Conservation (phyloP, 1,284 basidiomycete species). For the Sparassis latifolia region DNA sequence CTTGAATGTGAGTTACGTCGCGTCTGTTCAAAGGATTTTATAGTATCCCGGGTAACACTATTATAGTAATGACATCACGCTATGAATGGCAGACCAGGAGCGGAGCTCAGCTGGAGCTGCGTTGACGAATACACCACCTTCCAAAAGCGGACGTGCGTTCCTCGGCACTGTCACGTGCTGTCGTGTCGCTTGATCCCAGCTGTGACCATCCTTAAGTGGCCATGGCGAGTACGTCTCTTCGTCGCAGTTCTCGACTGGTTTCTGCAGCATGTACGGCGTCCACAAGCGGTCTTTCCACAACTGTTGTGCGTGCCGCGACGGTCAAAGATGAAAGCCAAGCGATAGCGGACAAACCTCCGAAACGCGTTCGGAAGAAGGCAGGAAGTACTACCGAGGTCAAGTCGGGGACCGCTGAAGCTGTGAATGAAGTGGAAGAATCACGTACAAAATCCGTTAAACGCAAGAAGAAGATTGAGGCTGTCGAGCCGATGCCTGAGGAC, state of each 20-base stretch:
- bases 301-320: neutral
- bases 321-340: neutral
- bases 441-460: neutral
- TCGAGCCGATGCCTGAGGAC: slow-evolving; percentile 10
- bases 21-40: too few species aligned
- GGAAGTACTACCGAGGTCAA: neutral
- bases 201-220: too few species aligned
- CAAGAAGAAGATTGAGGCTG: neutral
- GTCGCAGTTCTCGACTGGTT: slow-evolving; percentile 1
- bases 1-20: too few species aligned
- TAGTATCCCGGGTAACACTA: too few species aligned
- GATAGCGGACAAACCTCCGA: slow-evolving; percentile 2
- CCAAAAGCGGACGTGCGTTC: too few species aligned
- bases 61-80: too few species aligned
- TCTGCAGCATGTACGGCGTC: neutral
- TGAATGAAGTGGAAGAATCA: neutral
- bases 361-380: slow-evolving; percentile 7
- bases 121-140: too few species aligned
- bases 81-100: too few species aligned
- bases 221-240: neutral
- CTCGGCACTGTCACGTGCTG: neutral
- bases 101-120: too few species aligned
- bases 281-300: neutral
- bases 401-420: neutral
- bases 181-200: too few species aligned